phyloP scores from a whole-genome alignment of 2,329 filamentous ascomycete species.

The Chalaropsis ovoidea region DNA sequence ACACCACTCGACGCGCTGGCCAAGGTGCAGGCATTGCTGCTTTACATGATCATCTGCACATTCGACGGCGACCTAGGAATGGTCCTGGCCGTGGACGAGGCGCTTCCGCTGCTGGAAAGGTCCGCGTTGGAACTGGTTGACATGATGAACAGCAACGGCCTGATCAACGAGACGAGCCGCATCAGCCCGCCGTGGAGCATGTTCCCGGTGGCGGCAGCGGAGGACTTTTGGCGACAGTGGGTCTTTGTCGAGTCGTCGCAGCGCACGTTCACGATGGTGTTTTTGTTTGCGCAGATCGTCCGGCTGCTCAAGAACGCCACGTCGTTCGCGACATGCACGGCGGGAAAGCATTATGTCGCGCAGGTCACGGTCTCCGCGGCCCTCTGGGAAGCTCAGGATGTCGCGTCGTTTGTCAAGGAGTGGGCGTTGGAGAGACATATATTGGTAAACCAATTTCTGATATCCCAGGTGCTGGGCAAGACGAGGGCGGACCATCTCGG shows the following conservation, averaged over 20 bases:
- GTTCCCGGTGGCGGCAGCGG: conserved; percentile 35
- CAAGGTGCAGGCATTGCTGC: conserved; percentile 36
- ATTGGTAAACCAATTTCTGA: conserved; percentile 16
- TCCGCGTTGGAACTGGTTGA: conserved; percentile 4
- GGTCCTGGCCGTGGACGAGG: conserved; percentile 31
- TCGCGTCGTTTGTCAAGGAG: conserved; percentile 33
- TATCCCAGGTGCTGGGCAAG: background rate
- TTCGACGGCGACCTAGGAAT: conserved; percentile 37
- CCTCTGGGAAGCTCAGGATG: conserved; percentile 34
- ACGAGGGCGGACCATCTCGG: conserved; percentile 13
- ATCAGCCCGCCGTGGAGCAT: conserved; percentile 21
- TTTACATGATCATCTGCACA: conserved; percentile 40
- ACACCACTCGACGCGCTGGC: conserved; percentile 32
- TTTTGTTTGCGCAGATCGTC: conserved; percentile 38
- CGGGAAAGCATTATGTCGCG: conserved; percentile 32
- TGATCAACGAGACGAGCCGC: background rate
- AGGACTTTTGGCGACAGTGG: conserved; percentile 43
- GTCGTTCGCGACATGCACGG: conserved; percentile 28
- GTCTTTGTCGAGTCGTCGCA: conserved; percentile 45
- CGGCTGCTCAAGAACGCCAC: conserved; percentile 31
- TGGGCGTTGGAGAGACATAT: conserved; percentile 17
- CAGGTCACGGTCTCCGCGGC: conserved; percentile 34
- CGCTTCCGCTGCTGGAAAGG: conserved; percentile 25
- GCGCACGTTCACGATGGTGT: conserved; percentile 41
- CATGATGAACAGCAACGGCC: background rate